Percentiles rank a stretch among this genome's conserved stretches.
Evolutionary conservation across 2,329 filamentous ascomycete species (phyloP).

Genomic region (Colletotrichum coccodes): DNA sequence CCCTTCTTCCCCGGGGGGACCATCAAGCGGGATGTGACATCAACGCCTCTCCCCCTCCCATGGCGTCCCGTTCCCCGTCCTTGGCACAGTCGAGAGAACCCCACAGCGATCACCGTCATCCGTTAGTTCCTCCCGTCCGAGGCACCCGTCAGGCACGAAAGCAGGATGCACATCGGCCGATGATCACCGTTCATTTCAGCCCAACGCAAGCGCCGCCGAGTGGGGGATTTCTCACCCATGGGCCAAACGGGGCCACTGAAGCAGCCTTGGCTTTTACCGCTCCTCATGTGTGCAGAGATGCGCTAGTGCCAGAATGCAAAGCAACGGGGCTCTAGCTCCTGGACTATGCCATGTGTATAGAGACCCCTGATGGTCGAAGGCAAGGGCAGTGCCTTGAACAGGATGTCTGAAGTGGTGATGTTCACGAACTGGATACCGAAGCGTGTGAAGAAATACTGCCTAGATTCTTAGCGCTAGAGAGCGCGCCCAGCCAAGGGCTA

Average conservation of each 20-base stretch:
- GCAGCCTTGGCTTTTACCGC: not conserved
- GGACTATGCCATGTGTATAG: not conserved
- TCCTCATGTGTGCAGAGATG: not conserved
- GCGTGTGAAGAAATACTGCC: not conserved
- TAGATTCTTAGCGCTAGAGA: not conserved
- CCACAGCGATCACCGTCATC: not conserved
- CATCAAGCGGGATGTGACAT: conserved; percentile 26
- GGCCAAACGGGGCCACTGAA: not conserved
- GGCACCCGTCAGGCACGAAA: conserved; percentile 21
- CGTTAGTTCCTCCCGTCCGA: not conserved
- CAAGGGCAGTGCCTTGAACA: not conserved
- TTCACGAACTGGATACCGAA: not conserved
- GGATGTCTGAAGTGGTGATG: not conserved
- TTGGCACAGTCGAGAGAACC: not conserved
- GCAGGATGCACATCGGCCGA: conserved; percentile 13
- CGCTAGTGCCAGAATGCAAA: not conserved
- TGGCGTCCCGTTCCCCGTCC: not conserved
- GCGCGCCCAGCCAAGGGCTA: not conserved
- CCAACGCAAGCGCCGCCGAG: conserved; percentile 3
- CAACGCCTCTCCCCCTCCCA: not conserved
- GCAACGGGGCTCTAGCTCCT: not conserved
- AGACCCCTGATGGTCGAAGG: not conserved
- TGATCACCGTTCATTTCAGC: conserved; percentile 29
- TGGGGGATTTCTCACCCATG: not conserved
- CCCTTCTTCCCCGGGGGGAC: conserved; percentile 16